Base-by-base conservation (phyloP, 768 basidiomycete species). In the Kwoniella mangroviensis region DNA sequence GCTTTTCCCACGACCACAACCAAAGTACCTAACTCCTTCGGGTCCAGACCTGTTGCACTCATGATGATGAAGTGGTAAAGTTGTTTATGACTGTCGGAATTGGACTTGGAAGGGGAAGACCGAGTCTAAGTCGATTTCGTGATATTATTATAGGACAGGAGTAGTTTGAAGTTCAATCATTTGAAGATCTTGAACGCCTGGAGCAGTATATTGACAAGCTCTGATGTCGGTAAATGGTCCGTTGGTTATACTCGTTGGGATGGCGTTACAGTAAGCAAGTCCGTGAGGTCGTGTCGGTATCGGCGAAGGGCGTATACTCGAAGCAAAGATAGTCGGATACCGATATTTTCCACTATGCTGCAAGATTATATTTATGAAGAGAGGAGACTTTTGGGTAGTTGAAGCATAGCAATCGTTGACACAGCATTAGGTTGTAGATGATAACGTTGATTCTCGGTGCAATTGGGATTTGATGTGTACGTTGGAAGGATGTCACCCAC, bases 1-100 rank as follows among this genome's bases (percentile, higher is more conserved):
- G 91, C 93, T 83, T 94, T 93, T 74, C 95, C 87, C 19, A 95
- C 87, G 53, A 95, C 91, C 41, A 93, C 87, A 67, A 94, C 88
- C 63, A 96, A 86, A 9, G 92, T 95, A 17, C 94, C 94, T 34
- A 94, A 91, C 84, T 92, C 88, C 72, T 85, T 84, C 2, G 74
- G 70, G 34, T 78, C 75, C 58, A 64, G 49, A 22, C 34, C 61
- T 28, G 59, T 52, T 53, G 42, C 59, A 15, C 42, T 40, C 40
- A 69, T 19, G 11, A 17, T 43, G 13, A 7, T 49, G 19, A 49
- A 49, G 45, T 15, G 19, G 10, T 15, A 49, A 19, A 49, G 45
- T 49, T 49, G 45, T 15, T 49, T 17, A 34, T 7, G 34, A 34
- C 34, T 34, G 34, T 34, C 15, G 45, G 10, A 12, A 49, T 49